phyloP scores from a whole-genome alignment of 306 rosid species.

The Quercus wislizeni region DNA sequence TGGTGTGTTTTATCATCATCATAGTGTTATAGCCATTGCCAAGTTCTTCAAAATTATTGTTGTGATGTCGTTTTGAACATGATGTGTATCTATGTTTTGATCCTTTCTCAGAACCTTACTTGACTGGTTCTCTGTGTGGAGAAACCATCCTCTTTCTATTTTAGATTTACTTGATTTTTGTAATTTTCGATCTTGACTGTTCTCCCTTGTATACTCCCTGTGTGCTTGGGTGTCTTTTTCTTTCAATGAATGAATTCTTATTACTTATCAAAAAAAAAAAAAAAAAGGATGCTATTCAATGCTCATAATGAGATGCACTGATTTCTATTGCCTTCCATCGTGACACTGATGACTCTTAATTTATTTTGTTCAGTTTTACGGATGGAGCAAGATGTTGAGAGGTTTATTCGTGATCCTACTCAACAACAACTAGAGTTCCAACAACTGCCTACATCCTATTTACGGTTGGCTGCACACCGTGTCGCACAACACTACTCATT shows the following conservation, averaged over 20 bases:
- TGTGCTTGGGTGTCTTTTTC: no score
- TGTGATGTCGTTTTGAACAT: not conserved
- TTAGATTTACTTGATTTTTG: no score
- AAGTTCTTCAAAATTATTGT: not conserved
- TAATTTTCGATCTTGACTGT: no score
- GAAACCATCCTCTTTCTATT: no score
- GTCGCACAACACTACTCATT: constrained; percentile 92
- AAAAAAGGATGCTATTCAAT: not conserved
- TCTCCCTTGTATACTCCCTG: no score
- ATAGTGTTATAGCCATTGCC: not conserved
- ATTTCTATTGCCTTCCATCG: not conserved
- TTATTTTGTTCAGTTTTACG: constrained; percentile 64
- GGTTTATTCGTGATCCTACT: constrained; percentile 73
- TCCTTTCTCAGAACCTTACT: not conserved
- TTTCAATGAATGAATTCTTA: no score
- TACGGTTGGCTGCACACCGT: constrained; percentile 96
- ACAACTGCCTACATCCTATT: constrained; percentile 95
- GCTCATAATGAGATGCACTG: not conserved
- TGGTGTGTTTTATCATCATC: not conserved
- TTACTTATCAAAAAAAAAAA: no score
- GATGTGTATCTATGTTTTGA: not conserved
- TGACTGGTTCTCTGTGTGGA: no score
- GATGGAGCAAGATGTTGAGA: constrained; percentile 96
- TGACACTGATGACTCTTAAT: constrained; percentile 13
- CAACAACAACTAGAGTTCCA: constrained; percentile 91